Percentiles rank a stretch among this genome's conserved stretches.
phyloP scores from a whole-genome alignment of 495 filamentous ascomycete species.

The Astrocystis sublimbata region DNA sequence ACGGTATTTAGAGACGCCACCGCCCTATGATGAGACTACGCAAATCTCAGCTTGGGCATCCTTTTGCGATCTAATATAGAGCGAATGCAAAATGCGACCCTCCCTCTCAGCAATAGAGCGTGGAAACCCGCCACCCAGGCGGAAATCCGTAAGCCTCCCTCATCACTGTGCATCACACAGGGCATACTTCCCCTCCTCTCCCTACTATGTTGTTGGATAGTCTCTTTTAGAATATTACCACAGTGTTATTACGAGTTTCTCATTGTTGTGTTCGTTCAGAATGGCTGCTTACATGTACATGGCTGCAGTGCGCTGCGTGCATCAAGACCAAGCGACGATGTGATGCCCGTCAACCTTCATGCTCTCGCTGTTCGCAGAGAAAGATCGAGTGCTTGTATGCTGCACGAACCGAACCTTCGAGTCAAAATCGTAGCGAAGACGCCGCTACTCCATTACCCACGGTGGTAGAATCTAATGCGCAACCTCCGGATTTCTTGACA shows the following conservation, averaged over 20 bases:
- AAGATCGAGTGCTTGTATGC: constrained; percentile 49
- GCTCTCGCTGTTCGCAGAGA: constrained; percentile 48
- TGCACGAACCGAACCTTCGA: constrained; percentile 9
- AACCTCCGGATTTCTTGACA: constrained; percentile 3
- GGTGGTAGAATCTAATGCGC: background rate
- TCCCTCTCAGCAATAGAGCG: constrained; percentile 35
- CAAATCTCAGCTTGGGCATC: background rate
- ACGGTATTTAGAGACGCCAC: background rate
- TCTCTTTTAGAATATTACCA: too few species aligned
- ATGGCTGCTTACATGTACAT: background rate
- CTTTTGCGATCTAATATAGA: background rate
- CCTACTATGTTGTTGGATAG: too few species aligned
- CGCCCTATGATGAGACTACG: background rate
- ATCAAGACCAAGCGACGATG: constrained; percentile 56
- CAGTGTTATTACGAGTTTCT: background rate
- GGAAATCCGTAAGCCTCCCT: constrained; percentile 37
- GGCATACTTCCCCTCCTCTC: background rate
- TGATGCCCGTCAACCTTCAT: constrained; percentile 49
- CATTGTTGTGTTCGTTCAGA: background rate
- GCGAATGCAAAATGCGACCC: constrained; percentile 20
- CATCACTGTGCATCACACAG: background rate
- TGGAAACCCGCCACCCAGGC: constrained; percentile 44
- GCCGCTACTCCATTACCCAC: background rate
- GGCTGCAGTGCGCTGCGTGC: constrained; percentile 45
- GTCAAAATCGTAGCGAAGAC: background rate